phyloP scores from a whole-genome alignment of 257 asterid species.

The Salvia hispanica region DNA sequence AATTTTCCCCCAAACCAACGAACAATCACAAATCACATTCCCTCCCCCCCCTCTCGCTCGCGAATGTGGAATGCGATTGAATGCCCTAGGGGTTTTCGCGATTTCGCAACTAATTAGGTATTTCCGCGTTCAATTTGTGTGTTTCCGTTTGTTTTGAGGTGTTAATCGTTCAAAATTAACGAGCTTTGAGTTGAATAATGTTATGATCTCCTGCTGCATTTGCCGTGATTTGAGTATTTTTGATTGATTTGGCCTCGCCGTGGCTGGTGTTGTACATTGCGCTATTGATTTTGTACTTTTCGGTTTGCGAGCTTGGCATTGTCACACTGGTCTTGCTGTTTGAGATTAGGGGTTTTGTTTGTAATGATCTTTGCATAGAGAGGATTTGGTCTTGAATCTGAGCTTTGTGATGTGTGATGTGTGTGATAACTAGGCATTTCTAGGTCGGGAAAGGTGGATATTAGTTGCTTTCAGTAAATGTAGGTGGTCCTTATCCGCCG shows the following conservation, averaged over 20 bases:
- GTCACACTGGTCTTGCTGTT: conserved; percentile 30
- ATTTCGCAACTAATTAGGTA: conserved; percentile 40
- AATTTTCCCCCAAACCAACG: conserved; percentile 31
- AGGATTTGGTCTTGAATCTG: conserved; percentile 23
- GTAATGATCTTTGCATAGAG: conserved; percentile 11
- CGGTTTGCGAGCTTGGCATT: conserved; percentile 31
- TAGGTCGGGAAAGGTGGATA: not conserved
- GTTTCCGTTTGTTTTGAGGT: conserved; percentile 21
- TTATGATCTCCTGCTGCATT: conserved; percentile 37
- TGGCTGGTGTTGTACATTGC: conserved; percentile 24
- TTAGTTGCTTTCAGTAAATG: conserved; percentile 13
- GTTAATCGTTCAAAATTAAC: conserved; percentile 19
- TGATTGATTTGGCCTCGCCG: conserved; percentile 31
- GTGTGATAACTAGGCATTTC: conserved; percentile 19
- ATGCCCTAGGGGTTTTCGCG: conserved; percentile 32
- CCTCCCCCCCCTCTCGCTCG: conserved; percentile 16
- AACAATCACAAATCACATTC: conserved; percentile 12
- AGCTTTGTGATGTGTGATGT: conserved; percentile 7
- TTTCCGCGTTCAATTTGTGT: conserved; percentile 16
- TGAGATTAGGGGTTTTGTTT: conserved; percentile 8
- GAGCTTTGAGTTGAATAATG: conserved; percentile 9
- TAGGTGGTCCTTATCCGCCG: conserved; percentile 12
- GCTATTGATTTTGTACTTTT: conserved; percentile 25
- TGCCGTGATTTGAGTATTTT: conserved; percentile 27
- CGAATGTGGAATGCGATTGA: conserved; percentile 33